Evolutionary conservation across 2,329 filamentous ascomycete genomes (phyloP), one percentile per base, ranked within the genome.

Genomic region (Chrysosporium queenslandicum): DNA sequence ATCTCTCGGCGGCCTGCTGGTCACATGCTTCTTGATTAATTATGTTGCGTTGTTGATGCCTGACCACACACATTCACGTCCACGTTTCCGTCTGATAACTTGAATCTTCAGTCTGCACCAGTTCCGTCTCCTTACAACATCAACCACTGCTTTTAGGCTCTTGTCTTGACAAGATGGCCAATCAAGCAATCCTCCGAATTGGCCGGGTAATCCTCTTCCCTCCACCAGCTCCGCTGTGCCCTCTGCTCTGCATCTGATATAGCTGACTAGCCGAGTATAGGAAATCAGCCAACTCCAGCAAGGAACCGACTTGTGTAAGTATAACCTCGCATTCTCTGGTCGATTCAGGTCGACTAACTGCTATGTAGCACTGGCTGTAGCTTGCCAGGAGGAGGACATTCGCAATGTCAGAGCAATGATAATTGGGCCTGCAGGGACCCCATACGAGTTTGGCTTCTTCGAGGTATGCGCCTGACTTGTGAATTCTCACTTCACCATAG

Each of bases 401-500:
- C 85, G 90, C 52, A 85, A 87, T 65, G 84, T 97, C 46, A 85
- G 82, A 65, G 88, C 90, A 46, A 70, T 97, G 58, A 91, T 97
- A 62, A 81, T 97, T 59, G 92, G 92, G 0, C 91, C 92, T 21
- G 88, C 91, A 58, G 90, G 92, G 61, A 94, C 90, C 0, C 90
- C 91, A 0, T 98, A 98, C 68, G 90, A 96, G 68, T 96, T 94
- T 64, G 92, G 92, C 2, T 96, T 96, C 71, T 97, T 94, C 65
- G 89, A 97, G 77, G 89, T 92, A 67, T 55, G 20, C 8, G 20
- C 12, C 25, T 14, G 8, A 12, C 12, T n/a, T n/a, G n/a, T n/a
- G n/a, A 40, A 20, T 29, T 50, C 9, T 4, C 20, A 42, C 9
- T n/a, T 7, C 12, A 21, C n/a, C 14, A 11, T 18, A 9, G 27